Evolutionary conservation across 148 eudicot species (phyloP).

Genomic region (Vaccinium corymbosum): DNA sequence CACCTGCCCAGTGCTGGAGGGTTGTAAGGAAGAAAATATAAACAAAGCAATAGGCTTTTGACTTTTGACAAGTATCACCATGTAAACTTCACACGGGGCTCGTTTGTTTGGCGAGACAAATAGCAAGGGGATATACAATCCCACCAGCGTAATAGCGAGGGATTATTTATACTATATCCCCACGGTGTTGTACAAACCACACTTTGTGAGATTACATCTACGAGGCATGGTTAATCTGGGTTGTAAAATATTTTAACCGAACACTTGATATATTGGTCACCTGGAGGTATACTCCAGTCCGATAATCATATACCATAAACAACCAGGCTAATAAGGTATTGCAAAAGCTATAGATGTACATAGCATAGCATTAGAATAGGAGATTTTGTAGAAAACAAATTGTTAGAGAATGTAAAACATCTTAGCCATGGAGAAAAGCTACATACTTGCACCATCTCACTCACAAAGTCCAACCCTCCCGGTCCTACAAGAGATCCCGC

Average conservation of each 20-base stretch:
- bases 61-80: too few species aligned
- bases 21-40: too few species aligned
- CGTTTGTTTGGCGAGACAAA: background rate
- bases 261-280: background rate
- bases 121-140: background rate
- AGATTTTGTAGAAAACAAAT: background rate
- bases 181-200: background rate
- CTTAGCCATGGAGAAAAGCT: slow-evolving; percentile 18
- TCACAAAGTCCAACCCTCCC: slow-evolving; percentile 76
- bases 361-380: background rate
- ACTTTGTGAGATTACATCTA: background rate
- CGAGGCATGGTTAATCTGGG: background rate
- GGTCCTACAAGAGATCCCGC: slow-evolving; percentile 93
- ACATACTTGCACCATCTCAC: slow-evolving; percentile 95
- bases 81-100: background rate
- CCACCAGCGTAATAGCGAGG: too few species aligned
- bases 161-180: background rate
- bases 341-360: background rate
- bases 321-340: background rate
- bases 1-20: too few species aligned
- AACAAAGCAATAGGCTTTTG: background rate
- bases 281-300: background rate
- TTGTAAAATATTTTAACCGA: background rate
- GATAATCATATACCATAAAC: background rate
- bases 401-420: background rate